These are phyloP conservation scores for Euphorbia tirucalli DNA, from an alignment of 345 rosid genomes.

Conservation along the genomic window DNA sequence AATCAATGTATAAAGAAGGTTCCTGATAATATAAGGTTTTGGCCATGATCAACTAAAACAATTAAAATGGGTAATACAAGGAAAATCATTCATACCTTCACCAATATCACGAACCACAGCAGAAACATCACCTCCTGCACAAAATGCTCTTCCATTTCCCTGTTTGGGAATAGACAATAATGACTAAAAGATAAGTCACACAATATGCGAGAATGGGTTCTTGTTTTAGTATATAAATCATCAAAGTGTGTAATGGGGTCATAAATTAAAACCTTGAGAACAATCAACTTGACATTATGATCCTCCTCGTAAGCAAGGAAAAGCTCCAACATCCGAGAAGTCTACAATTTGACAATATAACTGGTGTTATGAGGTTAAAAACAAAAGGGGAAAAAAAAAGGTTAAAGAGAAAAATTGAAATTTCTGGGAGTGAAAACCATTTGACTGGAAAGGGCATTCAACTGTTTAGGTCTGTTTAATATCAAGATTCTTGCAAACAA, in stretches of 20 bases:
- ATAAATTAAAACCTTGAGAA: constrained; percentile 55
- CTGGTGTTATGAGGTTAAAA: background rate
- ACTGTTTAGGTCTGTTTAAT: constrained; percentile 65
- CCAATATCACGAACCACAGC: constrained; percentile 46
- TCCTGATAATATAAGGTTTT: background rate
- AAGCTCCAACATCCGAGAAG: constrained; percentile 51
- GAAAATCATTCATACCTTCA: constrained; percentile 31
- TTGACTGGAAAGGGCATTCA: constrained; percentile 56
- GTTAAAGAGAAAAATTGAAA: background rate
- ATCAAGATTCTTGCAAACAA: constrained; percentile 47
- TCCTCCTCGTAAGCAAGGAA: constrained; percentile 59
- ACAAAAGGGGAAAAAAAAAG: background rate
- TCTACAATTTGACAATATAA: constrained; percentile 30
- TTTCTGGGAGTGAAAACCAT: constrained; percentile 42
- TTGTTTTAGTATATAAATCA: background rate
- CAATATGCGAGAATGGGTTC: background rate
- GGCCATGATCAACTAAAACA: background rate
- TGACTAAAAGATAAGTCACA: background rate
- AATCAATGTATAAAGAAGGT: background rate
- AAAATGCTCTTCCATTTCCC: constrained; percentile 82
- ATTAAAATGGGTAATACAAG: background rate
- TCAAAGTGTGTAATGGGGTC: background rate
- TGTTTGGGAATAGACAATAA: constrained; percentile 14
- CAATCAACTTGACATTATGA: constrained; percentile 55
- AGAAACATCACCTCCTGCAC: constrained; percentile 80